Conservation (phyloP, 2,329 filamentous ascomycete species). For the Cladosporium phlei region DNA sequence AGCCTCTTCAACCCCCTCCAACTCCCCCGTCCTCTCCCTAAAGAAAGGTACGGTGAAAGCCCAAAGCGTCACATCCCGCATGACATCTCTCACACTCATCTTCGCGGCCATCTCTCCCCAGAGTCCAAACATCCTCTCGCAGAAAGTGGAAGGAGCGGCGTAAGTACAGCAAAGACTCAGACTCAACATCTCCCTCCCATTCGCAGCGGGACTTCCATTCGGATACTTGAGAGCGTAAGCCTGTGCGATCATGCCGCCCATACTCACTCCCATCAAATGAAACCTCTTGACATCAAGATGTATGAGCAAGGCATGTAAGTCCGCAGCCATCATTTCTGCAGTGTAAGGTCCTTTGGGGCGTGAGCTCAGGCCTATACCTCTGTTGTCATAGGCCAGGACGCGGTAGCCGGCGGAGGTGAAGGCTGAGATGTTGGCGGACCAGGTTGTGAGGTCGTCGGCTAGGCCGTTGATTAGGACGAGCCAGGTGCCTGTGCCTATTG, state of each 20-base stretch:
- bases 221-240: slow-evolving; percentile 21
- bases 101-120: slow-evolving; percentile 22
- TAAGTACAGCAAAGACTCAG: slow-evolving; percentile 23
- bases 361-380: slow-evolving; percentile 21
- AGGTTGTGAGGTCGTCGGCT: slow-evolving; percentile 22
- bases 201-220: slow-evolving; percentile 9
- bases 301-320: slow-evolving; percentile 19
- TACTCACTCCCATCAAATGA: slow-evolving; percentile 24
- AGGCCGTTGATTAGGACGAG: slow-evolving; percentile 25
- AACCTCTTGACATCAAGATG: slow-evolving; percentile 15
- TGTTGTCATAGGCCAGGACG: slow-evolving; percentile 24
- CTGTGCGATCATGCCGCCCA: slow-evolving; percentile 27
- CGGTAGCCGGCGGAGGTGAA: slow-evolving; percentile 18
- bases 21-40: slow-evolving; percentile 13
- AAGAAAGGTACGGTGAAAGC: slow-evolving; percentile 25
- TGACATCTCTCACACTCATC: slow-evolving; percentile 23
- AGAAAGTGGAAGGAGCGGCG: slow-evolving; percentile 20
- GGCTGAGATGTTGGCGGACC: slow-evolving; percentile 19
- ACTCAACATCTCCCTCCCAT: slow-evolving; percentile 14
- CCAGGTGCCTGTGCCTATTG: not conserved
- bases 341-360: slow-evolving; percentile 21
- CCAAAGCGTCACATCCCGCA: slow-evolving; percentile 25
- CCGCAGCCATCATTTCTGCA: slow-evolving; percentile 18
- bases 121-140: slow-evolving; percentile 20
- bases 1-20: slow-evolving; percentile 19